Evolutionary conservation across 2,329 filamentous ascomycete species (phyloP), one percentile per base, ranked within the genome.

Genomic region (Arthroderma sp.): DNA sequence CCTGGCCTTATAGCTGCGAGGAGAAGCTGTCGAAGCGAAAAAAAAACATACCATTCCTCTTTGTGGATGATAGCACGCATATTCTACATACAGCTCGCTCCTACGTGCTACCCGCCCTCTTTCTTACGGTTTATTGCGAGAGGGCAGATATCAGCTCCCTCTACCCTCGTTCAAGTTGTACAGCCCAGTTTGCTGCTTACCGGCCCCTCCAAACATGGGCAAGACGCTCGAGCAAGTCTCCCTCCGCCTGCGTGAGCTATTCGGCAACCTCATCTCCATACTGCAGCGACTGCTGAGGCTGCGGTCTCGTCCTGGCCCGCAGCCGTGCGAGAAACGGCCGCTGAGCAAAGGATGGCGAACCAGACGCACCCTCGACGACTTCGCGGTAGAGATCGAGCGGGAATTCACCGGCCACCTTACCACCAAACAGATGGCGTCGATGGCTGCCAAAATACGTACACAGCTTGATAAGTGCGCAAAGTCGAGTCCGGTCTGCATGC

Each of bases 401-500:
- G 64, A 71, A 19, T 74, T 74, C 56, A 67, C 66, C 5, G 62
- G 67, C 2, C 72, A 71, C 15, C 61, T 74, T 25, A 64, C 67
- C 15, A 64, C 66, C 23, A 61, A 60, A 43, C 70, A 69, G 47
- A 71, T 76, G 72, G 55, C 71, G 47, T 63, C 65, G 55, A 76
- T 77, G 73, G 76, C 74, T 2, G 67, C 71, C 44, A 68, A 70
- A 61, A 72, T 76, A 39, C 71, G 71, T 28, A 69, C 71, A 23
- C 79, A 84, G 63, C 82, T 83, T 63, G 70, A 72, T 55, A 72
- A 77, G 54, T 79, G 78, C 62, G 70, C 84, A 31, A 74, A 79
- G 62, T 71, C 74, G 43, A 82, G 78, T 66, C 75, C 79, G 23
- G 77, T 80, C 58, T 82, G 79, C 69, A 85, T 85, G 82, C 72